Evolutionary conservation across 495 filamentous ascomycete species (phyloP).

Genomic region (Chaetomidium leptoderma): DNA sequence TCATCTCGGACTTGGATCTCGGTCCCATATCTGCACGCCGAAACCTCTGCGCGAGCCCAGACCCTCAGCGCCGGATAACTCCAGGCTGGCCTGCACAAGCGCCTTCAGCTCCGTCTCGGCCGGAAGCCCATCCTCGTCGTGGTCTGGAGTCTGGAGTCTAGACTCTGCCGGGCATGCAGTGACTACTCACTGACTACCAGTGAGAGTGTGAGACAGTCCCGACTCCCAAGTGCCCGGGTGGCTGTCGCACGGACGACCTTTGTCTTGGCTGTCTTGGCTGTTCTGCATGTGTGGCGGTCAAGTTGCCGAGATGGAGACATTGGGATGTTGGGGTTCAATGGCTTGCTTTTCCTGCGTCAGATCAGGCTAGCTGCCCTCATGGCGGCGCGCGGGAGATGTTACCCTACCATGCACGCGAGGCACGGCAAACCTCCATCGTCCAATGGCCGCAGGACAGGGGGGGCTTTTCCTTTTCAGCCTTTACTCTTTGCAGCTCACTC

Average conservation of each 20-base stretch:
- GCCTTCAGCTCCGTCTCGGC: not conserved
- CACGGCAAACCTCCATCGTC: not conserved
- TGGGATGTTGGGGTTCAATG: not conserved
- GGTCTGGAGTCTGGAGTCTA: too few relatives aligned
- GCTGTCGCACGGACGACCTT: not conserved
- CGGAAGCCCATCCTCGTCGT: not conserved
- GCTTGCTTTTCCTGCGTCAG: not conserved
- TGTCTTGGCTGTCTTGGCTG: not conserved
- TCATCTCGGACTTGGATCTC: conserved; percentile 2
- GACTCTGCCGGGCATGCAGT: not conserved
- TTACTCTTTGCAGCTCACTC: not conserved
- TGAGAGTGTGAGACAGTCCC: too few relatives aligned
- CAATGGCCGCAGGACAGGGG: not conserved
- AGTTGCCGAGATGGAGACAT: conserved; percentile 7
- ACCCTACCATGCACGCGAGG: conserved; percentile 3
- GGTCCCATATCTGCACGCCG: conserved; percentile 8
- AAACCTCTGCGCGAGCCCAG: not conserved
- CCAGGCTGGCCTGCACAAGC: not conserved
- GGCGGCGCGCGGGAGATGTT: conserved; percentile 13
- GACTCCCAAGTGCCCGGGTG: not conserved
- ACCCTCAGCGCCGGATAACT: not conserved
- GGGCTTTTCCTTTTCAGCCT: conserved; percentile 2
- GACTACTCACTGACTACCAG: too few relatives aligned
- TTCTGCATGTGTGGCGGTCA: not conserved
- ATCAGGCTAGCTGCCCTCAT: not conserved